phyloP scores from a whole-genome alignment of 768 basidiomycete species.

The Hirschioporus abietinus region DNA sequence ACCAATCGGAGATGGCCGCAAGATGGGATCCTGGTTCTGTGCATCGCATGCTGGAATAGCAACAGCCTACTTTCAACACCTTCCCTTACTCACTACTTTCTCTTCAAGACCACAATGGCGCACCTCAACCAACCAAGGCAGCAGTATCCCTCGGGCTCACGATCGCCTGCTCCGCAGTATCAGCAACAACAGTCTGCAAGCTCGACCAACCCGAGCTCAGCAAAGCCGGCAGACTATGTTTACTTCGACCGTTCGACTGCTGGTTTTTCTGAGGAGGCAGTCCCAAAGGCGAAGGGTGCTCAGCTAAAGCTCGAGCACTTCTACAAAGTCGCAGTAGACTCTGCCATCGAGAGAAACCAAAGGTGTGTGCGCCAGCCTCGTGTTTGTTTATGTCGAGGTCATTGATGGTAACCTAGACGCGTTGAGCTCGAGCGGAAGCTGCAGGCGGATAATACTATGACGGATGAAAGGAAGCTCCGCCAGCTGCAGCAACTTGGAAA shows the following conservation, averaged over 20 bases:
- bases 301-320: conserved; percentile 95
- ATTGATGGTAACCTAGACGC: conserved; percentile 44
- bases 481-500: conserved; percentile 80
- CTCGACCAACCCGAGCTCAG: background rate
- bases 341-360: conserved; percentile 89
- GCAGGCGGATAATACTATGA: conserved; percentile 58
- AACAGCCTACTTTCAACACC: background rate
- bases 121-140: conserved; percentile 4
- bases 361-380: conserved; percentile 44
- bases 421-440: conserved; percentile 82
- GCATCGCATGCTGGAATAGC: conserved; percentile 1
- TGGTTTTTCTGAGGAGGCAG: conserved; percentile 74
- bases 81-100: background rate
- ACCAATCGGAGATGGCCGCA: background rate
- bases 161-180: conserved; percentile 2
- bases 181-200: conserved; percentile 3
- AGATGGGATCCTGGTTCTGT: background rate
- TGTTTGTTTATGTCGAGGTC: background rate
- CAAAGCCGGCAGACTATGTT: conserved; percentile 72
- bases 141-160: conserved; percentile 1
- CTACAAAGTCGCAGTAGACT: conserved; percentile 95
- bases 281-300: conserved; percentile 82
- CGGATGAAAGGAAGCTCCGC: conserved; percentile 82
- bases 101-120: background rate
- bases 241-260: conserved; percentile 82